Percentiles rank a stretch among this genome's conserved stretches.
Evolutionary conservation across 1,139 yeast species (phyloP).

Genomic region (Spathaspora sp.): DNA sequence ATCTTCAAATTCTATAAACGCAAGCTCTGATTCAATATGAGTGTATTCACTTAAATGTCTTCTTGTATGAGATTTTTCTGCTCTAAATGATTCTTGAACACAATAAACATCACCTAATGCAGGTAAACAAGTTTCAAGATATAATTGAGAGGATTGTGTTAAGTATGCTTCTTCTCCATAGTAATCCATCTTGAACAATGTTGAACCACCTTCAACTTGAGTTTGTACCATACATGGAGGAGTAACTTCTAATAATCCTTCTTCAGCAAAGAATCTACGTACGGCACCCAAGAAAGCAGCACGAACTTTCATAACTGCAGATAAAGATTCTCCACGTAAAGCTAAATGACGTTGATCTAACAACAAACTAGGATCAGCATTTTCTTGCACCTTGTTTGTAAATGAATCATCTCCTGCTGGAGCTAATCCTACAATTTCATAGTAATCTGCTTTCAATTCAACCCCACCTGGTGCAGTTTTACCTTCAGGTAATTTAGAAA

Average conservation of each 20-base stretch:
- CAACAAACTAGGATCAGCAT: constrained; percentile 88
- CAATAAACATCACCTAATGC: constrained; percentile 96
- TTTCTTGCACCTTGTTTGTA: constrained; percentile 90
- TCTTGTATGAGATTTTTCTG: constrained; percentile 98
- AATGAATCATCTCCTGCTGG: constrained; percentile 96
- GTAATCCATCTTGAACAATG: constrained; percentile 88
- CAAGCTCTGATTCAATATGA: constrained; percentile 93
- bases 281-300: constrained; percentile 72
- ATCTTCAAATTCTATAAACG: constrained; percentile 84
- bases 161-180: constrained; percentile 96
- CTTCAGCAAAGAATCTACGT: constrained; percentile 76
- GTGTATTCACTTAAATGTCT: constrained; percentile 97
- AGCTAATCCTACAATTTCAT: constrained; percentile 85
- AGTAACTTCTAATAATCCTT: constrained; percentile 83
- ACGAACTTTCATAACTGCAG: constrained; percentile 95
- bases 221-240: constrained; percentile 99
- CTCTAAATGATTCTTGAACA: constrained; percentile 98
- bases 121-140: constrained; percentile 94
- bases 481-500: constrained; percentile 89
- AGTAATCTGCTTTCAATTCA: constrained; percentile 88
- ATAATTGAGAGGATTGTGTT: constrained; percentile 96
- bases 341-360: constrained; percentile 94
- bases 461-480: constrained; percentile 98
- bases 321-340: constrained; percentile 90
- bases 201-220: constrained; percentile 99